Evolutionary conservation across 1,139 yeast species (phyloP), one percentile per base, ranked within the genome.

Genomic region (Pneumocystis jirovecii): DNA sequence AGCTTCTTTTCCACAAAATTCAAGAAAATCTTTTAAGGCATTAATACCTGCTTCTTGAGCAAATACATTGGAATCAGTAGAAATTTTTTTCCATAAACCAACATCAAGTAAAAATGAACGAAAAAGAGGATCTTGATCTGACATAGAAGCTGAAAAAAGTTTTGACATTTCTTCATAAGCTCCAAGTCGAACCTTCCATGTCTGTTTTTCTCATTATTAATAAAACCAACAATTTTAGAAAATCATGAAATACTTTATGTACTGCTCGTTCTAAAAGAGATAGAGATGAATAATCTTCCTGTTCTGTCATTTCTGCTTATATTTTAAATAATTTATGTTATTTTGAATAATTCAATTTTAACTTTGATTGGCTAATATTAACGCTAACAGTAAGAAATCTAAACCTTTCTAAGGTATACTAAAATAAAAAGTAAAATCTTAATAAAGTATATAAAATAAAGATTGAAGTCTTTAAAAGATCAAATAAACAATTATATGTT

Each of bases 111-210:
- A 70, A 72, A 82, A 85, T 1, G 77, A 76, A 21, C 75, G 75
- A 70, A 85, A 83, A 62, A 85, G 80, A 1, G 79, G 81, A 68
- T 83, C 89, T 17, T 79, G 74, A 66, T 83, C 86, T 68, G 79
- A 79, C 8, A 83, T 79, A 2, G 89, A 81, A 57, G 74, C 76
- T 63, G 82, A 80, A 71, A 89, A 87, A 63, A 73, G 75, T 64
- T 76, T 77, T 40, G 79, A 76, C 68, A 86, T 74, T 70, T 88
- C 93, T 66, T 85, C 87, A 73, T 91, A 93, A 0, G 95, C 97
- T 19, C 79, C 82, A 65, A 83, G 79, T 67, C 99, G 84, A 17
- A 85, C 97, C 75, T 90, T 91, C 98, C 98, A 95, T n/a, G 82
- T 71, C 80, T 78, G 63, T 25, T 39, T 17, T 35, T 66, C 39